Conservation (phyloP, 1,139 yeast genomes). For the Magnusiomyces ingens region DNA sequence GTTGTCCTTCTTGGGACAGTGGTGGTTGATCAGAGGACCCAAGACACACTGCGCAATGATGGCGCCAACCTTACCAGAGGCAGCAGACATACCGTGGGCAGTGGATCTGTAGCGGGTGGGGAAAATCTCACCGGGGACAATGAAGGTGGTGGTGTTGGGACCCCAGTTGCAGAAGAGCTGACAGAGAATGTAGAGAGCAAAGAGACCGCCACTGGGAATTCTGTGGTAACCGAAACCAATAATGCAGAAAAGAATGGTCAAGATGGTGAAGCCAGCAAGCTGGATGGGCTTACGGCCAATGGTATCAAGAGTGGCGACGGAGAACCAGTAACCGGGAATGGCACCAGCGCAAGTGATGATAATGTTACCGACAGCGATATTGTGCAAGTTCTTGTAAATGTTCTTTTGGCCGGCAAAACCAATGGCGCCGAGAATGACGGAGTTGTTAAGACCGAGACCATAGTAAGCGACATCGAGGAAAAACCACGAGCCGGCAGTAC, state of each 20-base stretch:
- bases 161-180: slow-evolving; percentile 68
- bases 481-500: slow-evolving; percentile 98
- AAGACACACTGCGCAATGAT: slow-evolving; percentile 60
- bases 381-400: slow-evolving; percentile 63
- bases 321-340: slow-evolving; percentile 59
- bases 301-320: slow-evolving; percentile 52
- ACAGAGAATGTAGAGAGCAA: slow-evolving; percentile 55
- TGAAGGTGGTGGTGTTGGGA: slow-evolving; percentile 93
- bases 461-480: slow-evolving; percentile 92
- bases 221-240: slow-evolving; percentile 56
- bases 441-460: slow-evolving; percentile 73
- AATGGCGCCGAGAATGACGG: slow-evolving; percentile 78
- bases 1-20: slow-evolving; percentile 53
- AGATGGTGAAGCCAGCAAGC: slow-evolving; percentile 52
- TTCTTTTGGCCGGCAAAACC: slow-evolving; percentile 69
- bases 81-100: slow-evolving; percentile 97
- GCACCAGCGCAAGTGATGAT: slow-evolving; percentile 59
- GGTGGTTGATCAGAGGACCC: slow-evolving; percentile 76
- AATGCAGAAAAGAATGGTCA: slow-evolving; percentile 51
- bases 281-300: slow-evolving; percentile 59
- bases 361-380: slow-evolving; percentile 44
- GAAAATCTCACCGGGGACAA: slow-evolving; percentile 93
- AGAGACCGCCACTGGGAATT: slow-evolving; percentile 45
- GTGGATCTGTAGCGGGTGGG: slow-evolving; percentile 98
- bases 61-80: slow-evolving; percentile 93